These are phyloP conservation scores for Penicillium bialowiezense DNA, from an alignment of 495 filamentous ascomycete genomes.

Conservation along the genomic window DNA sequence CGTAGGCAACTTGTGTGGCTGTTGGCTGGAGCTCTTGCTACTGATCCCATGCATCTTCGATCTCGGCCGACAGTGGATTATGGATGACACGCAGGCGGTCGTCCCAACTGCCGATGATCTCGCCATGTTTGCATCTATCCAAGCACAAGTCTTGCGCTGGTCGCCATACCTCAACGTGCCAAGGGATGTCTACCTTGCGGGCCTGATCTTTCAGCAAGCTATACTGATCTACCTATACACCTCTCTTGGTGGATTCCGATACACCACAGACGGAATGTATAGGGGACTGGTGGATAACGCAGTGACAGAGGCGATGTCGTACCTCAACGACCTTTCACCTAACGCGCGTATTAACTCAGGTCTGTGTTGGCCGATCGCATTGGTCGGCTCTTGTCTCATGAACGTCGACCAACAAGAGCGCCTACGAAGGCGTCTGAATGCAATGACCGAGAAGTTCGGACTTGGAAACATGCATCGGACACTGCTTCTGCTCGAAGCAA, in stretches of 20 bases:
- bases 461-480: slow-evolving; percentile 39
- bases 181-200: slow-evolving; percentile 33
- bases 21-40: slow-evolving; percentile 35
- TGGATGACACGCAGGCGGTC: slow-evolving; percentile 18
- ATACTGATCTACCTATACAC: slow-evolving; percentile 39
- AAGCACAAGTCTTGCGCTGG: slow-evolving; percentile 35
- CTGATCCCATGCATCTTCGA: slow-evolving; percentile 39
- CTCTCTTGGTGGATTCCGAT: slow-evolving; percentile 25
- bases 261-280: slow-evolving; percentile 30
- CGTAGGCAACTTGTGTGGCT: slow-evolving; percentile 36
- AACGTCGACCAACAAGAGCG: slow-evolving; percentile 19
- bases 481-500: slow-evolving; percentile 31
- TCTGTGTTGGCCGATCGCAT: slow-evolving; percentile 38
- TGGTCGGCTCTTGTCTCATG: slow-evolving; percentile 33
- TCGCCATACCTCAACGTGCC: slow-evolving; percentile 29
- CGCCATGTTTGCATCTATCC: slow-evolving; percentile 39
- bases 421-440: slow-evolving; percentile 18
- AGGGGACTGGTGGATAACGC: slow-evolving; percentile 27
- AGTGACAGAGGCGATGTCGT: slow-evolving; percentile 29
- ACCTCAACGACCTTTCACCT: slow-evolving; percentile 25
- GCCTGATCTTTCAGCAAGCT: slow-evolving; percentile 36
- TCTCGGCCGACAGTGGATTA: slow-evolving; percentile 39
- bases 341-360: slow-evolving; percentile 35
- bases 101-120: slow-evolving; percentile 35
- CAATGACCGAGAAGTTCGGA: slow-evolving; percentile 31